A percentile compares a stretch with the other conserved stretches of the same genome.
These are phyloP conservation scores for Aspergillus bertholletiae DNA, from an alignment of 495 filamentous ascomycete species.

Conservation along the genomic window DNA sequence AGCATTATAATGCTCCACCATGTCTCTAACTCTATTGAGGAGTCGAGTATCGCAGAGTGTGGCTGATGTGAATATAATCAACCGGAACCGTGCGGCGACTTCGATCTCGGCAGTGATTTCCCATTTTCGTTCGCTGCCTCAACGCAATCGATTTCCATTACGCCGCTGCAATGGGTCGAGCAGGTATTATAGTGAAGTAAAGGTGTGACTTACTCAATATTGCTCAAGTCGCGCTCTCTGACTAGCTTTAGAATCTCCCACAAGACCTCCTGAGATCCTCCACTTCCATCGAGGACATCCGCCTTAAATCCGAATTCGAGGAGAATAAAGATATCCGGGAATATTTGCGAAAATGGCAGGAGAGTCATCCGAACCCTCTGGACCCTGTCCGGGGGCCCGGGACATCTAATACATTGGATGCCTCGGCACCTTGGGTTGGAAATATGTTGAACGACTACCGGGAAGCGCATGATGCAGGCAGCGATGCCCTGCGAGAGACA, in stretches of 20 bases:
- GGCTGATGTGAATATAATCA: conserved; percentile 6
- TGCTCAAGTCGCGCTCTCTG: not conserved
- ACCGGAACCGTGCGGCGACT: not conserved
- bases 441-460: conserved; percentile 44
- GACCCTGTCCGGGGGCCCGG: conserved; percentile 33
- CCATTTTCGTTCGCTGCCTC: conserved; percentile 3
- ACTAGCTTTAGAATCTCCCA: conserved; percentile 1
- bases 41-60: conserved; percentile 20
- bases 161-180: not conserved
- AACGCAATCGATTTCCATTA: not conserved
- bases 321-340: conserved; percentile 43
- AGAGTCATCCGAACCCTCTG: conserved; percentile 23
- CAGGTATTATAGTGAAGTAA: conserved; percentile 4
- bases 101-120: not conserved
- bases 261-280: conserved; percentile 10
- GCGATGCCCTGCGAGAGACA: conserved; percentile 22
- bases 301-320: conserved; percentile 33
- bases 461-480: conserved; percentile 24
- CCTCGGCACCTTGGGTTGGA: conserved; percentile 19
- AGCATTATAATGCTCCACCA: conserved; percentile 15
- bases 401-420: conserved; percentile 9
- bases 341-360: conserved; percentile 53
- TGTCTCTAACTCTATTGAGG: conserved; percentile 25
- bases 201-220: conserved; percentile 9
- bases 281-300: conserved; percentile 23